Evolutionary conservation across 2,329 filamentous ascomycete species (phyloP).

Genomic region (Penicillium nordicum): DNA sequence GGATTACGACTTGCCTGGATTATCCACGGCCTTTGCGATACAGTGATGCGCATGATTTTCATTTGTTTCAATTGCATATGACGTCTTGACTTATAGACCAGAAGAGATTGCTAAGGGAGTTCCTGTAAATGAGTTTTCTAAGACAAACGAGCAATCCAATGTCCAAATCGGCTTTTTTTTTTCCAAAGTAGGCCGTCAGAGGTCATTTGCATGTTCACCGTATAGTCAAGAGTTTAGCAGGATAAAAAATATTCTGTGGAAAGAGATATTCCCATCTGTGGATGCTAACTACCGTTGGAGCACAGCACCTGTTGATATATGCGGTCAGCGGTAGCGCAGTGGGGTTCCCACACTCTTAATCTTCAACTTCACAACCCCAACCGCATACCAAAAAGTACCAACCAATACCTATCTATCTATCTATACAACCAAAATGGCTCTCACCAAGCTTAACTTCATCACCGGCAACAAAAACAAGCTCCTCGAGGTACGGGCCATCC

Average conservation of each 20-base stretch:
- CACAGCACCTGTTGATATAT: background rate
- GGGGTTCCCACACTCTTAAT: background rate
- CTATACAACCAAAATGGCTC: constrained; percentile 42
- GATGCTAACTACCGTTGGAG: too few relatives aligned
- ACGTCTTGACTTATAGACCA: constrained; percentile 6
- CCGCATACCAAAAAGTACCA: constrained; percentile 1
- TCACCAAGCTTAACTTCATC: constrained; percentile 76
- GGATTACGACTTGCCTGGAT: constrained; percentile 25
- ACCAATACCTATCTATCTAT: background rate
- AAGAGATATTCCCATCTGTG: too few relatives aligned
- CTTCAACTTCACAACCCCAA: background rate
- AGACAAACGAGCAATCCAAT: background rate
- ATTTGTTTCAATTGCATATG: constrained; percentile 14
- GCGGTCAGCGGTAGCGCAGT: background rate
- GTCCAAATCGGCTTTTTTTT: too few relatives aligned
- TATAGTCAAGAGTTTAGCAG: too few relatives aligned
- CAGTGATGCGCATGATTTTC: constrained; percentile 24
- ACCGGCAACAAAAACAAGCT: constrained; percentile 96
- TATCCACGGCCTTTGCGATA: constrained; percentile 20
- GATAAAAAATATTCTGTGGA: too few relatives aligned
- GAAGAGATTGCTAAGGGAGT: background rate
- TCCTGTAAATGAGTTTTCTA: background rate
- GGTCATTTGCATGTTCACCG: too few relatives aligned
- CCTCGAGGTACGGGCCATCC: constrained; percentile 80
- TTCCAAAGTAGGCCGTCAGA: too few relatives aligned